phyloP scores from a whole-genome alignment of 306 rosid species.

The Pyrus communis region DNA sequence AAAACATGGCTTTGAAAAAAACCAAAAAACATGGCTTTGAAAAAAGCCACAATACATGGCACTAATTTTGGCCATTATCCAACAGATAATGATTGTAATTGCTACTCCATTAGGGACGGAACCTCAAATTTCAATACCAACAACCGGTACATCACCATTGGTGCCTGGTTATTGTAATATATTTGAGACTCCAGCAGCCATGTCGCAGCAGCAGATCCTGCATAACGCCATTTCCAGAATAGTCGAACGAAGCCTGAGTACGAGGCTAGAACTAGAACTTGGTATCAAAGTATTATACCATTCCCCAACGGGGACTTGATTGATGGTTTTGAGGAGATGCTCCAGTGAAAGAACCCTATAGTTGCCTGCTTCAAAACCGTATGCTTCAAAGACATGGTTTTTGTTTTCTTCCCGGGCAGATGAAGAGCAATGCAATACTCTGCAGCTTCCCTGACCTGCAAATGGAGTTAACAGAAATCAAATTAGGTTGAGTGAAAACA shows the following conservation, averaged over 20 bases:
- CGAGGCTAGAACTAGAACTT: not conserved
- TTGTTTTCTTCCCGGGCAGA: not conserved
- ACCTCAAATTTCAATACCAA: not conserved
- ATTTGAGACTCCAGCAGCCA: not conserved
- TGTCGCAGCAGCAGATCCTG: not conserved
- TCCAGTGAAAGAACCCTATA: not conserved
- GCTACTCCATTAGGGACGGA: not conserved
- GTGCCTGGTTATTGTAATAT: not conserved
- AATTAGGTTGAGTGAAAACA: not conserved
- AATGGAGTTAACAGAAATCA: slow-evolving; percentile 6
- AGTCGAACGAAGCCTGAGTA: not conserved
- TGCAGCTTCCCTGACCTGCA: slow-evolving; percentile 33
- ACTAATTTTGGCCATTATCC: too few relatives aligned
- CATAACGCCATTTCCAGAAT: not conserved
- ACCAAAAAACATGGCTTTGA: too few relatives aligned
- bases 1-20: too few relatives aligned
- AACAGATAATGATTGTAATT: not conserved
- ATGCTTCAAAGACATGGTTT: not conserved
- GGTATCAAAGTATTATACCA: not conserved
- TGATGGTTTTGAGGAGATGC: not conserved
- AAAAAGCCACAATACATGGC: too few relatives aligned
- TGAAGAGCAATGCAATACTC: not conserved
- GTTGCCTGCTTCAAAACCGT: not conserved
- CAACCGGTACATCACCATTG: not conserved
- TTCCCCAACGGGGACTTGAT: not conserved